Evolutionary conservation across 108 stramenopile species (phyloP).

Genomic region (Parmales sp.): DNA sequence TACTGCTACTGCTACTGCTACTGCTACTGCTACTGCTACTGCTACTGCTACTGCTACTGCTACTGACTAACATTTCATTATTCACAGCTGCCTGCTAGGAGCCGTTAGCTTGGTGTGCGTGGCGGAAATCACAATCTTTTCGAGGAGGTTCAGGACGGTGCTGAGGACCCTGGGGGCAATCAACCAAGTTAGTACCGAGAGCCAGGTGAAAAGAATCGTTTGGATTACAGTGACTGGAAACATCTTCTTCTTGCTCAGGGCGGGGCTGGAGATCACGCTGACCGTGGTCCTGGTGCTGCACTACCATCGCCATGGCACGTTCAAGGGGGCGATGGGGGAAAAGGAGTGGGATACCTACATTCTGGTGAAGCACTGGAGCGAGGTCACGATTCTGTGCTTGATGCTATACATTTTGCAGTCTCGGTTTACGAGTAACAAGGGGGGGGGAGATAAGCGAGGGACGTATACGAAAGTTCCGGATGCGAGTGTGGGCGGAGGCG

Average conservation of each 20-base stretch:
- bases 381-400: slow-evolving; percentile 73
- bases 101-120: slow-evolving; percentile 74
- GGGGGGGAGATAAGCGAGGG: not conserved
- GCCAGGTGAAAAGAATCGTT: slow-evolving; percentile 82
- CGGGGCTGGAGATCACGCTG: slow-evolving; percentile 68
- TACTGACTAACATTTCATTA: no score
- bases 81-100: no score
- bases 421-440: slow-evolving; percentile 37
- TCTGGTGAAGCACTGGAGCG: slow-evolving; percentile 66
- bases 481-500: not conserved
- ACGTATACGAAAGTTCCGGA: not conserved
- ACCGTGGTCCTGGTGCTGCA: slow-evolving; percentile 52
- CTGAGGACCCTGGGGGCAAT: slow-evolving; percentile 84
- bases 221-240: slow-evolving; percentile 92
- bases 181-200: slow-evolving; percentile 89
- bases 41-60: no score
- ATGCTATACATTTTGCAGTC: slow-evolving; percentile 86
- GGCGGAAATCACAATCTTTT: slow-evolving; percentile 81
- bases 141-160: slow-evolving; percentile 84
- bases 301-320: slow-evolving; percentile 65
- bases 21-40: no score
- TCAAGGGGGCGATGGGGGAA: slow-evolving; percentile 64
- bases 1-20: no score
- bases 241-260: slow-evolving; percentile 83
- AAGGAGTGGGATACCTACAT: slow-evolving; percentile 78